Percentiles rank a stretch among this genome's conserved stretches.
These are phyloP conservation scores for Rhodotorula sphaerocarpa DNA, from an alignment of 768 basidiomycete species.

Conservation along the genomic window DNA sequence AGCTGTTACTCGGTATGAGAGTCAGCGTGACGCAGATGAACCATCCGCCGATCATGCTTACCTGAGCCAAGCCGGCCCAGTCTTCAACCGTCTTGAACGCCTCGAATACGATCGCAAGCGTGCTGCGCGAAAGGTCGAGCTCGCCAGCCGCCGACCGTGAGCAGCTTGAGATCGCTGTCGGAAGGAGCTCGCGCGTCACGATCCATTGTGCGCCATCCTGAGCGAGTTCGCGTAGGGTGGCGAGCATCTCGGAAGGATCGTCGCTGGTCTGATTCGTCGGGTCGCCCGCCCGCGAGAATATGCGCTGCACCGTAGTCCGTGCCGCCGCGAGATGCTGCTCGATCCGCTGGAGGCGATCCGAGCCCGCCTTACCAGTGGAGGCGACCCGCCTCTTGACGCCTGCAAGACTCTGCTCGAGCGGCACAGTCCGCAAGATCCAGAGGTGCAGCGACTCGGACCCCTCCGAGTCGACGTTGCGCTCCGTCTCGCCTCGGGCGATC, in stretches of 20 bases:
- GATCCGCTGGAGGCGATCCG: not conserved
- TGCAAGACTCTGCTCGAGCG: not conserved
- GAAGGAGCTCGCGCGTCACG: conserved; percentile 14
- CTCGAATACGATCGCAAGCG: conserved; percentile 6
- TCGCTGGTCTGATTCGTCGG: too few relatives aligned
- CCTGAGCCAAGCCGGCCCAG: conserved; percentile 14
- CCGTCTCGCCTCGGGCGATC: conserved; percentile 36
- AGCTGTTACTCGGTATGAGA: not conserved
- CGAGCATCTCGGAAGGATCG: too few relatives aligned
- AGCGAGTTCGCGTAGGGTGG: not conserved
- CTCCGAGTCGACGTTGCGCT: not conserved
- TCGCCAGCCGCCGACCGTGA: not conserved
- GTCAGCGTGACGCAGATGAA: too few relatives aligned
- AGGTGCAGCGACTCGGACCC: conserved; percentile 7
- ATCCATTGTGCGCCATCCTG: conserved; percentile 5
- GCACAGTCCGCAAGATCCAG: conserved; percentile 16
- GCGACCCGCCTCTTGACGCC: not conserved
- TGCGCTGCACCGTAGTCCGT: too few relatives aligned
- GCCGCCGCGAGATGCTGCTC: not conserved
- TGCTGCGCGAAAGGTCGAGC: not conserved
- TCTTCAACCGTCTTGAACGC: conserved; percentile 4
- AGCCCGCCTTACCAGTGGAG: not conserved
- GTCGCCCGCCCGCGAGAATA: not conserved
- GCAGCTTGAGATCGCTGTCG: conserved; percentile 1
- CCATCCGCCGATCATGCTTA: too few relatives aligned